Evolutionary conservation across 2,329 filamentous ascomycete genomes (phyloP).

Genomic region (Venturia effusa): DNA sequence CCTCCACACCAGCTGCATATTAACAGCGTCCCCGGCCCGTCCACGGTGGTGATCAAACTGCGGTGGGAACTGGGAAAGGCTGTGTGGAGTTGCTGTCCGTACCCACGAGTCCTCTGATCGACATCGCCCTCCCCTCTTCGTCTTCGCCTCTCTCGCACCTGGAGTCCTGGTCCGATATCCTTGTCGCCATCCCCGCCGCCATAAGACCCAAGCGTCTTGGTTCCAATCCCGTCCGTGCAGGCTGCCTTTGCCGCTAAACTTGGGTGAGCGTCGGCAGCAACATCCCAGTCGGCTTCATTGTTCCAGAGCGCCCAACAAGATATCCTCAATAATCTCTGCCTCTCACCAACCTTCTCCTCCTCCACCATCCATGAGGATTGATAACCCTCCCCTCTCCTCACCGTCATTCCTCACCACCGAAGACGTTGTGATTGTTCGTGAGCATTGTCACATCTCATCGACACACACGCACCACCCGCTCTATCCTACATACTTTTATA

Average conservation of each 20-base stretch:
- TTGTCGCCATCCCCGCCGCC: neutral
- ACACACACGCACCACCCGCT: neutral
- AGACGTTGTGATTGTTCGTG: neutral
- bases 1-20: neutral
- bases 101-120: neutral
- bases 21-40: neutral
- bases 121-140: neutral
- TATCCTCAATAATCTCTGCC: neutral
- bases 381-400: neutral
- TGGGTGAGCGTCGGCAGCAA: neutral
- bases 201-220: neutral
- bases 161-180: no score
- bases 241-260: neutral
- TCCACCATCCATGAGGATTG: constrained; percentile 1
- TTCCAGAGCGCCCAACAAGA: neutral
- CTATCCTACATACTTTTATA: neutral
- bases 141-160: neutral
- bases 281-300: neutral
- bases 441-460: neutral
- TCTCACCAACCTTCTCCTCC: neutral
- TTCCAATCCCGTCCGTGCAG: neutral
- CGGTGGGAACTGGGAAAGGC: no score
- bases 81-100: neutral
- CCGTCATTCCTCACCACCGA: neutral
- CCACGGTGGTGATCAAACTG: neutral